Percentiles rank a stretch among this genome's conserved stretches.
Conservation (phyloP, 345 rosid species). For the Psidium friedrichsthalianum region DNA sequence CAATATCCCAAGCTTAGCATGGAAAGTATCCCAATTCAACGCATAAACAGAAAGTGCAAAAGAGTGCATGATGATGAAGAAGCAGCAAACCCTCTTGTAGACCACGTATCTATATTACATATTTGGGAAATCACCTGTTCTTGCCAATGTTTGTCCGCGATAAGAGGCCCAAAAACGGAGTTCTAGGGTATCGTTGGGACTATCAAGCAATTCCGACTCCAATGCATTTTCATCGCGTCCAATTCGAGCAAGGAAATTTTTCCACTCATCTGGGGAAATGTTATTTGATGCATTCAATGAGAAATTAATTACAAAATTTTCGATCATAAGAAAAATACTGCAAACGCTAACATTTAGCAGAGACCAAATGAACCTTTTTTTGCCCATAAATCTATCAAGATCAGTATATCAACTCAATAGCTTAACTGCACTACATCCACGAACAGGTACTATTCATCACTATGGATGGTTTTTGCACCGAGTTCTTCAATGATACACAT, state of each 20-base stretch:
- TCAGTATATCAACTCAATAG: not conserved
- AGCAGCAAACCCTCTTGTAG: not conserved
- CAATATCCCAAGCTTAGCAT: not conserved
- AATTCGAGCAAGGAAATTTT: constrained; percentile 88
- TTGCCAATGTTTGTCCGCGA: constrained; percentile 92
- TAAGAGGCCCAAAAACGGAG: constrained; percentile 99
- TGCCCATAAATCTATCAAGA: not conserved
- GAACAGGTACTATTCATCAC: not conserved
- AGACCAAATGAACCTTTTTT: not conserved
- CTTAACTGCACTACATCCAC: not conserved
- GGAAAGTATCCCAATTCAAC: not conserved
- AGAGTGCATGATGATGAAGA: not conserved
- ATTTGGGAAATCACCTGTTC: constrained; percentile 49
- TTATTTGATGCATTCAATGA: not conserved
- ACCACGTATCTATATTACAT: not conserved
- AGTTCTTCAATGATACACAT: not conserved
- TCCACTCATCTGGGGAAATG: constrained; percentile 82
- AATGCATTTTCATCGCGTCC: constrained; percentile 91
- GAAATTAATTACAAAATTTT: not conserved
- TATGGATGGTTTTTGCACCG: not conserved
- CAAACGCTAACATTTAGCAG: not conserved
- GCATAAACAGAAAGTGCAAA: not conserved
- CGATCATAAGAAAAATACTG: not conserved
- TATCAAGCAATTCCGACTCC: constrained; percentile 64
- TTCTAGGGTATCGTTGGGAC: constrained; percentile 70